These are phyloP conservation scores for Asterochloris erici DNA, from an alignment of 139 green algal species.

Conservation along the genomic window DNA sequence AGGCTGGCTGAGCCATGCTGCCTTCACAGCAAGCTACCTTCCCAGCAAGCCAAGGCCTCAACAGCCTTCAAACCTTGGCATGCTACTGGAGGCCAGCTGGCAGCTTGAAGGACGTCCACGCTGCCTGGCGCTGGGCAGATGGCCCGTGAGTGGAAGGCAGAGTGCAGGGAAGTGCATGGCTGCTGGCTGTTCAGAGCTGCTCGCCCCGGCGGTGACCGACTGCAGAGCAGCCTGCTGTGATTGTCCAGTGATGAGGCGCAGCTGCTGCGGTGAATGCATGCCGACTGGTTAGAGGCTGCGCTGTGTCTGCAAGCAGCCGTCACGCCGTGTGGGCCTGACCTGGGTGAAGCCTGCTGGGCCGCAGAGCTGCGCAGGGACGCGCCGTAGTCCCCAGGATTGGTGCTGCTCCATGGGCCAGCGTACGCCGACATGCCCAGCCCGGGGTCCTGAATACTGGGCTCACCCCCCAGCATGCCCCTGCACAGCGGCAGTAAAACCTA, in stretches of 20 bases:
- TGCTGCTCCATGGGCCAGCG: neutral
- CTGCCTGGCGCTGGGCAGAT: too few relatives aligned
- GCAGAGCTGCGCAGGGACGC: constrained; percentile 1
- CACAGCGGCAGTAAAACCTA: neutral
- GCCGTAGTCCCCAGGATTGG: constrained; percentile 12
- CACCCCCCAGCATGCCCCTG: neutral
- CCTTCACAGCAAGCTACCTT: neutral
- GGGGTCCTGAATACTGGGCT: neutral
- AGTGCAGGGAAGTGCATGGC: too few relatives aligned
- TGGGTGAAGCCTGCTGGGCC: neutral
- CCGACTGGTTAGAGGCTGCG: neutral
- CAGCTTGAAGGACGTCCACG: too few relatives aligned
- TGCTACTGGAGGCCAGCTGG: too few relatives aligned
- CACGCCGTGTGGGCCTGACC: neutral
- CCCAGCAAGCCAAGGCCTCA: neutral
- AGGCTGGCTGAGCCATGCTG: neutral
- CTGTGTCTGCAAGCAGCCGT: neutral
- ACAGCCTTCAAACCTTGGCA: neutral
- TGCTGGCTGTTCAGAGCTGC: too few relatives aligned
- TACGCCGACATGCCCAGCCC: neutral
- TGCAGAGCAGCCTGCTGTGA: neutral
- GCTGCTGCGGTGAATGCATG: neutral
- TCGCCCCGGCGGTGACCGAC: neutral
- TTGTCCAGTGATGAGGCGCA: neutral
- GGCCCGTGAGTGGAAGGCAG: too few relatives aligned